phyloP scores from a whole-genome alignment of 2,329 filamentous ascomycete genomes.

The Fusarium odoratissimum region DNA sequence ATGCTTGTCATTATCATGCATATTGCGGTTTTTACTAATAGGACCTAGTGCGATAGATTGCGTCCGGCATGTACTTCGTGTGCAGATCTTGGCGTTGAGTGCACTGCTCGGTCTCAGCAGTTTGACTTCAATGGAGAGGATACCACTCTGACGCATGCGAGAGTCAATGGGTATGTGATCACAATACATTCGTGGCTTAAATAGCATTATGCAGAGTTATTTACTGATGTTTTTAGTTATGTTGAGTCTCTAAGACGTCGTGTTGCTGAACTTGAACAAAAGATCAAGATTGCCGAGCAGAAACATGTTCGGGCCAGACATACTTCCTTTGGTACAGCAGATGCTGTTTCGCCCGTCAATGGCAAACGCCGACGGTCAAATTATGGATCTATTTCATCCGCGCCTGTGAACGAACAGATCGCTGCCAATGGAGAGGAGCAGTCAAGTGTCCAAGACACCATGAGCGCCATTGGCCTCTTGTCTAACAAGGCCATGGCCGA shows the following conservation, averaged over 20 bases:
- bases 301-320: background rate
- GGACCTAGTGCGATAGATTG: constrained; percentile 2
- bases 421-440: background rate
- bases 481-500: constrained; percentile 29
- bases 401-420: accelerated
- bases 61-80: constrained; percentile 17
- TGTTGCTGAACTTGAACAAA: constrained; percentile 13
- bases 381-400: background rate
- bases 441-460: constrained; percentile 26
- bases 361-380: background rate
- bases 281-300: constrained; percentile 7
- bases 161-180: constrained; percentile 6
- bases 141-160: constrained; percentile 17
- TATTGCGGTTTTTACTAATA: accelerated
- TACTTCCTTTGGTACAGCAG: background rate
- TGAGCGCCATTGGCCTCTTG: constrained; percentile 27
- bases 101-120: constrained; percentile 18
- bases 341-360: background rate
- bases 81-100: constrained; percentile 23
- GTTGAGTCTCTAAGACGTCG: constrained; percentile 14
- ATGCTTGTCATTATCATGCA: background rate
- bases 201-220: accelerated
- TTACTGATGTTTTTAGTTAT: background rate
- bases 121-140: constrained; percentile 27
- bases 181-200: accelerated